Evolutionary conservation across 805 yeast species (phyloP).

Genomic region (Saccharomycopsis oosterbeekiorum): DNA sequence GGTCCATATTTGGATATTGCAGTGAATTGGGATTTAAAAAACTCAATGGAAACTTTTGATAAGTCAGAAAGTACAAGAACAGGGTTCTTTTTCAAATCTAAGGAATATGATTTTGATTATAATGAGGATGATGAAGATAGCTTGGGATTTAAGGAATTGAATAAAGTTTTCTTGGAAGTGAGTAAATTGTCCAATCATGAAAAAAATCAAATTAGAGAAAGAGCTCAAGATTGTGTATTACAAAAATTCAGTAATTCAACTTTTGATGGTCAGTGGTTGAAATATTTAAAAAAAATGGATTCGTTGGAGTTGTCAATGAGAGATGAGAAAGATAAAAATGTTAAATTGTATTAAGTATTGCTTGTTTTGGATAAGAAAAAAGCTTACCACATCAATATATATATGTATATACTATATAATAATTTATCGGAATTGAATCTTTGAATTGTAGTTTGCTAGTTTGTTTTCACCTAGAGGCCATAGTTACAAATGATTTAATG

Average conservation of each 20-base stretch:
- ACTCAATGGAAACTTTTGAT: conserved; percentile 22
- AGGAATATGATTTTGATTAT: conserved; percentile 62
- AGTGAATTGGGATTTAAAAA: conserved; percentile 36
- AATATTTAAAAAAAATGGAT: conserved; percentile 17
- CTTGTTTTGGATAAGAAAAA: background rate
- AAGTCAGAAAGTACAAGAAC: conserved; percentile 38
- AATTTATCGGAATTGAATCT: background rate
- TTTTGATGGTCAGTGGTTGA: conserved; percentile 49
- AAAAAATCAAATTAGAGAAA: conserved; percentile 32
- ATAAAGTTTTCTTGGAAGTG: conserved; percentile 38
- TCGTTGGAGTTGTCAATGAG: conserved; percentile 5
- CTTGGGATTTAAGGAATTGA: conserved; percentile 36
- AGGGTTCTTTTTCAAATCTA: conserved; percentile 73
- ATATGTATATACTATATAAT: too few relatives aligned
- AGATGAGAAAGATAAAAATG: conserved; percentile 10
- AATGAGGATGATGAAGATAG: conserved; percentile 9
- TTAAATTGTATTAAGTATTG: conserved; percentile 6
- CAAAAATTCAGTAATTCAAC: conserved; percentile 52
- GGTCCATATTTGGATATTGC: conserved; percentile 91
- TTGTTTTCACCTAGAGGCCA: too few relatives aligned
- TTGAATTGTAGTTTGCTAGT: too few relatives aligned
- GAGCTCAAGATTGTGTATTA: conserved; percentile 36
- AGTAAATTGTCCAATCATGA: conserved; percentile 30
- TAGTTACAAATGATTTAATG: too few relatives aligned
- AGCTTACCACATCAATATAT: background rate